Conservation (phyloP, 73 alveolate species). For the Paramecium primaurelia region DNA sequence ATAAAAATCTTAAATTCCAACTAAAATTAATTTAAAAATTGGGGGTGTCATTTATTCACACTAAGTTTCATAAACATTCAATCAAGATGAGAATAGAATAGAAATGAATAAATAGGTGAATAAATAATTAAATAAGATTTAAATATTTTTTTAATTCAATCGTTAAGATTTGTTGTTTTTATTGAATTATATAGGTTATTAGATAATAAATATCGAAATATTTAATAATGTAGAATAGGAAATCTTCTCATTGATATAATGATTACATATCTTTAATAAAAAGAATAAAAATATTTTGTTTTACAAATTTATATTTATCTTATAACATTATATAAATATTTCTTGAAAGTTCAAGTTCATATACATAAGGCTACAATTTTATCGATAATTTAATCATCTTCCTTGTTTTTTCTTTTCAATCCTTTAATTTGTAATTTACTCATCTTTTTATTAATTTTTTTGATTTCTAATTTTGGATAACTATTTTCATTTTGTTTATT, state of each 20-base stretch:
- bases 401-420: not conserved
- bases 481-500: not conserved
- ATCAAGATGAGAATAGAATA: not conserved
- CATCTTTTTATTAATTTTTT: not conserved
- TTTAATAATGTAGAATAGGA: too few species aligned
- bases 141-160: not conserved
- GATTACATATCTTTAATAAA: too few species aligned
- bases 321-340: not conserved
- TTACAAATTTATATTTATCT: too few species aligned
- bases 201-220: too few species aligned
- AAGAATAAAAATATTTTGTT: too few species aligned
- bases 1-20: not conserved
- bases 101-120: not conserved
- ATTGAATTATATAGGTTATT: too few species aligned
- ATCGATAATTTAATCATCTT: not conserved
- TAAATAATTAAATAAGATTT: not conserved
- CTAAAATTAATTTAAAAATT: not conserved
- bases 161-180: not conserved
- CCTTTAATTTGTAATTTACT: not conserved
- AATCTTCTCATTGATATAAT: too few species aligned
- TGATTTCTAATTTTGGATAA: not conserved
- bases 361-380: not conserved
- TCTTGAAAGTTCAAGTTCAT: not conserved
- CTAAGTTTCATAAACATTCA: not conserved
- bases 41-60: not conserved